Conservation (phyloP, 139 green algal genomes). For the Astrephomene gubernaculifera region DNA sequence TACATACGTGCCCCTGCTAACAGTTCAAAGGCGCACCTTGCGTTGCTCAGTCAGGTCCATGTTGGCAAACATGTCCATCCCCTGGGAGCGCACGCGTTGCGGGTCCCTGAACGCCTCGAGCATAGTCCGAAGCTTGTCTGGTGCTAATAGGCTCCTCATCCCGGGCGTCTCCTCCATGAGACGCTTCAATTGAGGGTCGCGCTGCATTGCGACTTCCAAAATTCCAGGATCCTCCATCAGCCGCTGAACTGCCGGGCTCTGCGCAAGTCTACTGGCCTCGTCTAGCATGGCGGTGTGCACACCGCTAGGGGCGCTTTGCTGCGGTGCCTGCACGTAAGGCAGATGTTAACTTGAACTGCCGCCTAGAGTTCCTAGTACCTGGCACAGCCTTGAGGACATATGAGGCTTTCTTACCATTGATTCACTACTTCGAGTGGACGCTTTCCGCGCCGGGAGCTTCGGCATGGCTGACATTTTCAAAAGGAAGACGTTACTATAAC, state of each 20-base stretch:
- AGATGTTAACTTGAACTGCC: no score
- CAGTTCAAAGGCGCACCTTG: neutral
- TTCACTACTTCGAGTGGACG: neutral
- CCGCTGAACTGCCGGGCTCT: neutral
- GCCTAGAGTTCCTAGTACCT: no score
- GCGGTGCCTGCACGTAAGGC: neutral
- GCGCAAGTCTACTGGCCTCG: neutral
- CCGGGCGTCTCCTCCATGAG: slow-evolving; percentile 24
- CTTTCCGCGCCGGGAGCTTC: slow-evolving; percentile 20
- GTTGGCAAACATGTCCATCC: neutral
- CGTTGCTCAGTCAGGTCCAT: slow-evolving; percentile 22
- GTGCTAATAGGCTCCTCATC: neutral
- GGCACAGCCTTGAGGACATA: no score
- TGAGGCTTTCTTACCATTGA: neutral
- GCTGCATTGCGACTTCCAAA: neutral
- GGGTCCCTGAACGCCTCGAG: neutral
- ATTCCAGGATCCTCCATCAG: neutral
- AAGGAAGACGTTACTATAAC: no score
- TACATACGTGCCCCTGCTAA: neutral
- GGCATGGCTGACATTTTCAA: slow-evolving; percentile 27
- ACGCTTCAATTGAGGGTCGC: neutral
- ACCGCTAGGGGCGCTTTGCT: neutral
- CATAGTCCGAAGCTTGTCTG: neutral
- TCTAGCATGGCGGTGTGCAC: neutral
- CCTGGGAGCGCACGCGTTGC: neutral